Base-by-base conservation (phyloP, 768 basidiomycete genomes). In the Pleurotus tuoliensis region DNA sequence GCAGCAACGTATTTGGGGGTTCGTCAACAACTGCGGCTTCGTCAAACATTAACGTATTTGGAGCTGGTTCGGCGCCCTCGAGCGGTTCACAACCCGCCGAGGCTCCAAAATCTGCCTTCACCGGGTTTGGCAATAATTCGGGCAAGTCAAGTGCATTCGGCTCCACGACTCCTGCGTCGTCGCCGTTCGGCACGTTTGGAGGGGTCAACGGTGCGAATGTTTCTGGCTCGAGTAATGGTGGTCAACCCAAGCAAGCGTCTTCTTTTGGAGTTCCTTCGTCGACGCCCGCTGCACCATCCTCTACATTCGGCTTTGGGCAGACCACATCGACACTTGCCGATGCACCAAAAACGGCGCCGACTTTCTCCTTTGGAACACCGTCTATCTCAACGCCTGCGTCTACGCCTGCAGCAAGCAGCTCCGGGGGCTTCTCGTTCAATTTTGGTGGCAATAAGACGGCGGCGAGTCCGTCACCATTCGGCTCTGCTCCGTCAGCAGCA, bases 381-480 rank as follows among this genome's bases (percentile, higher is more conserved):
- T 16, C 47, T 6, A 24, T 22, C 24, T 5, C 47, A 7, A 1
- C 47, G 15, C 30, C 56, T 24, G 51, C 59, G n/a, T 43, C 56
- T 48, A 34, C 48, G 22, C 47, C 51, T 7, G 47, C 52, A 47
- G 22, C 47, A 38, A 22, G 39, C 40, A 46, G 51, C 6, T 43
- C 58, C 24, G 27, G 50, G 22, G 41, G 56, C 12, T 63, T 59
- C 37, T 30, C 57, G n/a, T 58, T 59, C 34, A 62, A 58, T 34
- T 65, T 63, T 16, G 61, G 57, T 41, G 58, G 60, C 39, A 22
- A 64, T 12, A 53, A 59, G 8, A 61, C 63, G 9, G 64, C 70
- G 13, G 55, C 67, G 18, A 65, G 65, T 41, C 43, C 67, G 34
- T 69, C 71, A 15, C 68, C 74, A 20, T 63, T 68, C 54, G 46